Evolutionary conservation across 164 flowering plant species (phyloP).

Genomic region (Aristolochia contorta): DNA sequence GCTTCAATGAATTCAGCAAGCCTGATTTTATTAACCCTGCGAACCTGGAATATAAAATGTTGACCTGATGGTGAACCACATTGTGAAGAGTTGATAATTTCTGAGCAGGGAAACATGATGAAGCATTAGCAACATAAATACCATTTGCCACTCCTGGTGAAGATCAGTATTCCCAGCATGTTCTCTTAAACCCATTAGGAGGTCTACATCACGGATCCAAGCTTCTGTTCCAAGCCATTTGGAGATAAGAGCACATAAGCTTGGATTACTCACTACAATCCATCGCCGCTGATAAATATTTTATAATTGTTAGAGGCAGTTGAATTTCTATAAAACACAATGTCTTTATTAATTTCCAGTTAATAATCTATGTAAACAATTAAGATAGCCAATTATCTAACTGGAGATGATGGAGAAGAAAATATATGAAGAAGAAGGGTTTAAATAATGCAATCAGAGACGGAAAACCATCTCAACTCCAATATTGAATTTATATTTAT

Average conservation of each 20-base stretch:
- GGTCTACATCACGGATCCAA: slow-evolving; percentile 45
- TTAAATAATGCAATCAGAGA: no score
- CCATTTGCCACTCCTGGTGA: slow-evolving; percentile 43
- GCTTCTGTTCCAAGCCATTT: slow-evolving; percentile 56
- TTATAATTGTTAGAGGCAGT: slow-evolving; percentile 4
- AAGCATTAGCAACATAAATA: slow-evolving; percentile 10
- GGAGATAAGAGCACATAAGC: slow-evolving; percentile 38
- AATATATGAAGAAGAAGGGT: no score
- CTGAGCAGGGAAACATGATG: not conserved
- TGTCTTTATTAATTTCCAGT: no score
- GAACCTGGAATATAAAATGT: slow-evolving; percentile 21
- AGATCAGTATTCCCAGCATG: slow-evolving; percentile 29
- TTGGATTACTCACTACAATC: slow-evolving; percentile 57
- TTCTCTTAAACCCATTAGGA: slow-evolving; percentile 32
- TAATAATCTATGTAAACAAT: no score
- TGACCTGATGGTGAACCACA: not conserved
- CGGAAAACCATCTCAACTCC: no score
- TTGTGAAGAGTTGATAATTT: not conserved
- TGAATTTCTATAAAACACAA: no score
- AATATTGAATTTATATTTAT: no score
- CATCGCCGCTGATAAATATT: slow-evolving; percentile 44
- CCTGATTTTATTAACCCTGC: slow-evolving; percentile 39
- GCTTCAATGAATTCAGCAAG: slow-evolving; percentile 49
- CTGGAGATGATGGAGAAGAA: no score
- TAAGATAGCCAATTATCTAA: no score